phyloP scores from a whole-genome alignment of 75 land plant genomes.

The Sequoia sempervirens region DNA sequence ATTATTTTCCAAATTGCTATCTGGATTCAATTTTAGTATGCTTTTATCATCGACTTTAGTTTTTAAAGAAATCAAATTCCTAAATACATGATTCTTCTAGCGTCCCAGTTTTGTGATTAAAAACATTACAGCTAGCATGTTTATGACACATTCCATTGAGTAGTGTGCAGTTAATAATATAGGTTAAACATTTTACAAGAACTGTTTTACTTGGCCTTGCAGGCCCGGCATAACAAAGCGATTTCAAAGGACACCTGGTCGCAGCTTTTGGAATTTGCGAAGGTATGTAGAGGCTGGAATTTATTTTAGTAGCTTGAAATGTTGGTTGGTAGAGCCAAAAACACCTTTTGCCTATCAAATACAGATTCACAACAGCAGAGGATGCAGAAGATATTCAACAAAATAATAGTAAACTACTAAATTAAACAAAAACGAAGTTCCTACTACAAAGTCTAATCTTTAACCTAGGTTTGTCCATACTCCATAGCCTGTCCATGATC shows the following conservation, averaged over 20 bases:
- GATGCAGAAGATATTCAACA: not conserved
- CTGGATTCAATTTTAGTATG: not conserved
- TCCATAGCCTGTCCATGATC: not conserved
- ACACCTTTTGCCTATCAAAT: not conserved
- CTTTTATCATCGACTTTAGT: not conserved
- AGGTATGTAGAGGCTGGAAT: constrained; percentile 37
- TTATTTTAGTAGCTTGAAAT: not conserved
- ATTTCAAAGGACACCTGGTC: constrained; percentile 98
- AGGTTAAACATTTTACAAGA: not conserved
- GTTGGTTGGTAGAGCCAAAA: not conserved
- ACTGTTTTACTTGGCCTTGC: constrained; percentile 6
- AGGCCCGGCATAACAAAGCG: constrained; percentile 94
- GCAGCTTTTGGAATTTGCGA: constrained; percentile 88
- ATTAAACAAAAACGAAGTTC: not conserved
- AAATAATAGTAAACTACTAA: not conserved
- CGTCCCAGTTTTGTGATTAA: not conserved
- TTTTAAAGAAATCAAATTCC: not conserved
- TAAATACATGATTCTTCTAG: not conserved
- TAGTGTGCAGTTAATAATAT: not conserved
- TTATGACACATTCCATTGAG: not conserved
- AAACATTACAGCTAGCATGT: not conserved
- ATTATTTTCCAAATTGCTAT: not conserved
- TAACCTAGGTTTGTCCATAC: not conserved
- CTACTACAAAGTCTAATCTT: not conserved
- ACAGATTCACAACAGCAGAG: not conserved